Percentiles rank a stretch among this genome's conserved stretches.
Evolutionary conservation across 2,329 filamentous ascomycete species (phyloP).

Genomic region (Aspergillus vadensis): DNA sequence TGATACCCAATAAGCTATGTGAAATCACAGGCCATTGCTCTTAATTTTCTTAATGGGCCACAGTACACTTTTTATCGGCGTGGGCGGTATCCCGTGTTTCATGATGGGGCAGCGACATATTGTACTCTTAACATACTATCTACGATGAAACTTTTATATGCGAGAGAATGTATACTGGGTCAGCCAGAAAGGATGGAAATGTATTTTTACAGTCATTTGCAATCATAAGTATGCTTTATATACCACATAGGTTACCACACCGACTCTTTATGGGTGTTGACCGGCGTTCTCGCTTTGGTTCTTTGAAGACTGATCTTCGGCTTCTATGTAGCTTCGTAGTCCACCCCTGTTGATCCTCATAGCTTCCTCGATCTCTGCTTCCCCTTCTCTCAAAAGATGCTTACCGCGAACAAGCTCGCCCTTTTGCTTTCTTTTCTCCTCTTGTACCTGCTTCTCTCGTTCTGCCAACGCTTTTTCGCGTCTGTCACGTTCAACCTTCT

Average conservation of each 20-base stretch:
- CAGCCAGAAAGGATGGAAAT: conserved; percentile 10
- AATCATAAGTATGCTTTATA: conserved; percentile 4
- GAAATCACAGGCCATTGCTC: conserved; percentile 21
- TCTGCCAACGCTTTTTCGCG: conserved; percentile 48
- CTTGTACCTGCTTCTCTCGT: conserved; percentile 46
- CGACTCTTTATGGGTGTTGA: not conserved
- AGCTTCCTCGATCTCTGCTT: conserved; percentile 48
- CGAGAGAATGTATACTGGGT: not conserved
- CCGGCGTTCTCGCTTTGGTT: not conserved
- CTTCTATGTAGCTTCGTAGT: conserved; percentile 44
- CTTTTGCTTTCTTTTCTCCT: conserved; percentile 45
- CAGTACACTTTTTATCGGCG: conserved; percentile 8
- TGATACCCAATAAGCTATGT: conserved; percentile 39
- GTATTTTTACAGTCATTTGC: conserved; percentile 11
- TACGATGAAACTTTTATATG: not conserved
- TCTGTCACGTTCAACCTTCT: conserved; percentile 44
- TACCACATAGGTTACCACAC: not conserved
- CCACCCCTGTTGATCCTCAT: conserved; percentile 47
- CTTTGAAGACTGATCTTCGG: conserved; percentile 21
- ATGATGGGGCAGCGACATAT: not conserved
- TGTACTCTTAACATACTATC: not conserved
- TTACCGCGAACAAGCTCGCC: conserved; percentile 45
- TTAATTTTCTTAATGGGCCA: conserved; percentile 17
- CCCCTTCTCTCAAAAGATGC: conserved; percentile 46
- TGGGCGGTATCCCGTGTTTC: conserved; percentile 3